Percentiles rank a stretch among this genome's conserved stretches.
phyloP scores from a whole-genome alignment of 2,329 filamentous ascomycete species.

The Aspergillus puulaauensis region DNA sequence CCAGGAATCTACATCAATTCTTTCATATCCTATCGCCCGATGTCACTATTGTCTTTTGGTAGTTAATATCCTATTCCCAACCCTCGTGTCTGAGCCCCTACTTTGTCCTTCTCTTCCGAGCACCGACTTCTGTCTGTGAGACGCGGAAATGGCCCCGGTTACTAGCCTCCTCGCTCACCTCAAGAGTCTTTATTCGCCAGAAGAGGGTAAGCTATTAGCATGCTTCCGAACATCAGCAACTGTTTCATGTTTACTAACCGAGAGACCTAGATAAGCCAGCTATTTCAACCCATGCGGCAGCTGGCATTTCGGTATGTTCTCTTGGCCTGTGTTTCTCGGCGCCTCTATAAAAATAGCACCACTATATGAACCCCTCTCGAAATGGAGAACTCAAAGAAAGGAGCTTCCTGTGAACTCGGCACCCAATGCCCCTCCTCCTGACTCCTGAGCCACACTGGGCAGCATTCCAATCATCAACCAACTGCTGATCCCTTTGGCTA shows the following conservation, averaged over 20 bases:
- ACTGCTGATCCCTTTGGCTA: constrained; percentile 30
- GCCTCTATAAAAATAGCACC: constrained; percentile 16
- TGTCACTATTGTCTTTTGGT: neutral
- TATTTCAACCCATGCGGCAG: constrained; percentile 37
- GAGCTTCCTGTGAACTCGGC: neutral
- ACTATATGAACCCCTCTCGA: neutral
- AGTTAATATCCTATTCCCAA: neutral
- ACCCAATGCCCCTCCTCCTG: neutral
- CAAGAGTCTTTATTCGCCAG: constrained; percentile 33
- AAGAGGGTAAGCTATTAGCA: constrained; percentile 24
- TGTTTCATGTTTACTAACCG: constrained; percentile 7
- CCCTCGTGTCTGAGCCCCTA: neutral
- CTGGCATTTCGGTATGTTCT: constrained; percentile 40
- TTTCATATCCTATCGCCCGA: neutral
- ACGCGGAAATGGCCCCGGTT: constrained; percentile 32
- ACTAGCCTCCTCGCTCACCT: constrained; percentile 31
- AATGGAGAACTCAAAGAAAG: neutral
- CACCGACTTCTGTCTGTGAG: neutral
- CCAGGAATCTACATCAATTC: constrained; percentile 1
- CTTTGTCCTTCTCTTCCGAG: neutral
- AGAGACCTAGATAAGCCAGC: constrained; percentile 34
- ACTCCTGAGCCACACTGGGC: neutral
- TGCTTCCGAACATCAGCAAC: neutral
- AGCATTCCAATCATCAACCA: neutral
- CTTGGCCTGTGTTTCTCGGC: constrained; percentile 12